Base-by-base conservation (phyloP, 1,284 basidiomycete genomes). In the Pholiota adiposa region DNA sequence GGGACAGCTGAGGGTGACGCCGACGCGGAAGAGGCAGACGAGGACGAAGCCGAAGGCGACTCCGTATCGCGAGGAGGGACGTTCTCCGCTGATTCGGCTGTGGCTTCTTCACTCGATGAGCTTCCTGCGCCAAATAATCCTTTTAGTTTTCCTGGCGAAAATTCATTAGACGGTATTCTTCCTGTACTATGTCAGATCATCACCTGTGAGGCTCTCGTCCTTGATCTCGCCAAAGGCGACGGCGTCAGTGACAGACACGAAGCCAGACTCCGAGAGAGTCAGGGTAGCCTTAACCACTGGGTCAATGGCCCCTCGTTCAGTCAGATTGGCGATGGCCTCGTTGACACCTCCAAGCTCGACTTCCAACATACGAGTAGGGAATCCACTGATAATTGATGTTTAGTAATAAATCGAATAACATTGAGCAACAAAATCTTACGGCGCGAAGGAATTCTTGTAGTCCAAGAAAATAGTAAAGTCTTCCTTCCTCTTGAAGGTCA, bases 271-370 rank as follows among this genome's bases (percentile, higher is more conserved):
- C 48, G 93, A 93, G 36, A 96, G 78, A 21, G 85, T 79, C 54
- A 97, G 75, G 0, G 92, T 94, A 4, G 93, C 87, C 73, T 93
- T 93, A 63, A 97, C 82, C 6, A 94, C 85, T 4, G 84, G 90
- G 67, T 89, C 89, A 31, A 82, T 74, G 23, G 87, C 89, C 21
- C 88, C 90, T 3, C 79, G 80, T 54, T 89, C 89, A 8, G 90
- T 93, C 54, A 95, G 77, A 68, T 93, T 94, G 18, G 75, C 81
- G 21, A 92, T 75, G 4, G 92, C 92, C 61, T 89, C 86, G 3
- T 79, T 74, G 40, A 94, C 83, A 18, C 89, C 90, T n/a, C 70
- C 72, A 57, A 95, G 79, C 19, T 87, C 82, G 9, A 83, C 87
- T 63, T 91, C 86, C 2, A 92, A 75, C 62, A 95, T 82, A 29